Evolutionary conservation across 2,329 filamentous ascomycete genomes (phyloP).

Genomic region (Aspergillus fijiensis): DNA sequence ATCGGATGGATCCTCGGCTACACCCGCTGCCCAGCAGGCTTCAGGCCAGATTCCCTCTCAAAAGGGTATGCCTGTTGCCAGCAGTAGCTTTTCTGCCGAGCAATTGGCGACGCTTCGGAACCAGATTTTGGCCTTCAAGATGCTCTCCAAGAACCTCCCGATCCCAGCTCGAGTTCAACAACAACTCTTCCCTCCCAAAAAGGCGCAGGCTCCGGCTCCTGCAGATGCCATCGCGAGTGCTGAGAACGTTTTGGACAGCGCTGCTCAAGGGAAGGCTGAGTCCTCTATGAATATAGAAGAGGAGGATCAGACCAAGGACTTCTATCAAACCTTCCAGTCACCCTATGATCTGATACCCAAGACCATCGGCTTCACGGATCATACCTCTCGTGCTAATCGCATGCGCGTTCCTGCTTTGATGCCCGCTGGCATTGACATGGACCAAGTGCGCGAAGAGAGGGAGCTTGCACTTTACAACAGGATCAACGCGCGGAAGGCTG

Average conservation of each 20-base stretch:
- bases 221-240: slow-evolving; percentile 35
- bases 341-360: slow-evolving; percentile 62
- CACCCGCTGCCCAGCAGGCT: slow-evolving; percentile 23
- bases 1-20: slow-evolving; percentile 24
- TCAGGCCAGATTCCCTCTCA: slow-evolving; percentile 22
- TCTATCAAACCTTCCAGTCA: slow-evolving; percentile 72
- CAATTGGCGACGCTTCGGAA: slow-evolving; percentile 76
- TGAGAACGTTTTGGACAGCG: slow-evolving; percentile 40
- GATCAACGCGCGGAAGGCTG: slow-evolving; percentile 78
- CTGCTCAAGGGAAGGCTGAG: slow-evolving; percentile 36
- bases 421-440: slow-evolving; percentile 82
- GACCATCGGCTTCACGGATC: slow-evolving; percentile 75
- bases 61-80: slow-evolving; percentile 32
- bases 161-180: slow-evolving; percentile 78
- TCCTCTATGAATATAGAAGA: slow-evolving; percentile 31
- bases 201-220: slow-evolving; percentile 38
- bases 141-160: slow-evolving; percentile 81
- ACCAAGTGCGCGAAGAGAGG: slow-evolving; percentile 79
- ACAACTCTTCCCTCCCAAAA: slow-evolving; percentile 68
- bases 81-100: slow-evolving; percentile 69
- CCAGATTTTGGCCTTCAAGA: slow-evolving; percentile 89
- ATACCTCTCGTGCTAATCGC: slow-evolving; percentile 72
- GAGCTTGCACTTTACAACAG: slow-evolving; percentile 88
- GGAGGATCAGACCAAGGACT: slow-evolving; percentile 34
- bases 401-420: slow-evolving; percentile 83